These are phyloP conservation scores for Lactarius evosmus DNA, from an alignment of 768 basidiomycete species.

Conservation along the genomic window DNA sequence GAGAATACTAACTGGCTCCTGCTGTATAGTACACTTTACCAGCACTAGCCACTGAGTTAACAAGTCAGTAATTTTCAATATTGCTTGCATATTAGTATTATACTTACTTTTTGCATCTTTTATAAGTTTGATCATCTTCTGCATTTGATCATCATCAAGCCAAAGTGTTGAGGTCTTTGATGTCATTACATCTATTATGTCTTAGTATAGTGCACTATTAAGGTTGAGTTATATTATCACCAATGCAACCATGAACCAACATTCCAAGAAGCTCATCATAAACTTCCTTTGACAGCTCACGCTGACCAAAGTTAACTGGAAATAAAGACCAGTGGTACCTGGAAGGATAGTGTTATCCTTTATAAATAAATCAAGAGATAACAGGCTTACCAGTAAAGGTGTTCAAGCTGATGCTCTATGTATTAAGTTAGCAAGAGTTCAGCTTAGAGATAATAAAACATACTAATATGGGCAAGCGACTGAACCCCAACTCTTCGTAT, in stretches of 20 bases:
- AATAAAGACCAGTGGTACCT: constrained; percentile 32
- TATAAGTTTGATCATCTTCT: background rate
- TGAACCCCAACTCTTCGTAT: background rate
- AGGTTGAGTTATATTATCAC: constrained; percentile 29
- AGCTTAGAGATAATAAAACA: background rate
- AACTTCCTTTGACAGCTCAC: background rate
- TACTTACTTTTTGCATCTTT: background rate
- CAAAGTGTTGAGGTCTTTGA: background rate
- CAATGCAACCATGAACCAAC: constrained; percentile 38
- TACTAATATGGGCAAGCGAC: background rate
- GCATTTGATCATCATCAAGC: background rate
- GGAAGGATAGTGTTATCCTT: background rate
- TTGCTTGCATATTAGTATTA: background rate
- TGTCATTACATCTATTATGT: background rate
- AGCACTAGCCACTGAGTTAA: background rate
- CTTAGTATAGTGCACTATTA: background rate
- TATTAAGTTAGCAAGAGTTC: background rate
- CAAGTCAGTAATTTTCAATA: background rate
- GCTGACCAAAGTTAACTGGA: constrained; percentile 21
- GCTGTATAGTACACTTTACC: background rate
- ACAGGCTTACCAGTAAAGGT: constrained; percentile 28
- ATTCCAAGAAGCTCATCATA: constrained; percentile 39
- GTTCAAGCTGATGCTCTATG: background rate
- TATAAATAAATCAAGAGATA: background rate
- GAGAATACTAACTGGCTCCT: background rate